Conservation (phyloP, 345 rosid genomes). For the Hypericum perforatum region DNA sequence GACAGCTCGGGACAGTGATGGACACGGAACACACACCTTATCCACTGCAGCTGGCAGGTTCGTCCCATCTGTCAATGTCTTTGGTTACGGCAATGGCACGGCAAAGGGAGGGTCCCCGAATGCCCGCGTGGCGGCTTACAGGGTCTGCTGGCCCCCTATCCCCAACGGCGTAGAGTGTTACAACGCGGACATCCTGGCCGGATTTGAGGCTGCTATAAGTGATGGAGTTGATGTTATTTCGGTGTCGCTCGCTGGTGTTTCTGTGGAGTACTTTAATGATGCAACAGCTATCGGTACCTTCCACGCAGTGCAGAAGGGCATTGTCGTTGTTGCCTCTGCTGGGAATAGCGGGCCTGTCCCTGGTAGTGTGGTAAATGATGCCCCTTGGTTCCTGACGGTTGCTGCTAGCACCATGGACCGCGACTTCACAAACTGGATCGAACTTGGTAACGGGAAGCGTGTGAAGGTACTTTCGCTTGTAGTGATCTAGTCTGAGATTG, state of each 20-base stretch:
- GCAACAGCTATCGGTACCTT: conserved; percentile 16
- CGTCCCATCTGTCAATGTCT: conserved; percentile 34
- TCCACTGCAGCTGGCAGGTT: conserved; percentile 48
- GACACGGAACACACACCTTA: conserved; percentile 54
- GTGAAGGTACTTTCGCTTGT: background rate
- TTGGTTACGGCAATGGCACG: conserved; percentile 40
- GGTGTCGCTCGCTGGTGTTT: conserved; percentile 32
- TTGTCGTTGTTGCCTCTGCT: conserved; percentile 19
- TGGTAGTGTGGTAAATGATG: conserved; percentile 5
- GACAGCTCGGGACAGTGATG: conserved; percentile 38
- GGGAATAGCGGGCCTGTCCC: conserved; percentile 18
- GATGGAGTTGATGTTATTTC: conserved; percentile 50
- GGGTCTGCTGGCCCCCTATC: conserved; percentile 38
- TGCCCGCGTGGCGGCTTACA: conserved; percentile 50
- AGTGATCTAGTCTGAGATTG: background rate
- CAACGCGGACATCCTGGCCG: conserved; percentile 42
- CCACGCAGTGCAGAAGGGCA: conserved; percentile 14
- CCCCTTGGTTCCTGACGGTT: conserved; percentile 16
- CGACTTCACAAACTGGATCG: conserved; percentile 7
- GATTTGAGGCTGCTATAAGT: conserved; percentile 47
- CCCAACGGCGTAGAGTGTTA: conserved; percentile 31
- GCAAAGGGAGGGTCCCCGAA: conserved; percentile 54
- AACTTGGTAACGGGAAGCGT: background rate
- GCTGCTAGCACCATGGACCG: conserved; percentile 21
- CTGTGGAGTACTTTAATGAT: background rate